Base-by-base conservation (phyloP, 1,139 yeast species). In the Suhomyces terraborum region DNA sequence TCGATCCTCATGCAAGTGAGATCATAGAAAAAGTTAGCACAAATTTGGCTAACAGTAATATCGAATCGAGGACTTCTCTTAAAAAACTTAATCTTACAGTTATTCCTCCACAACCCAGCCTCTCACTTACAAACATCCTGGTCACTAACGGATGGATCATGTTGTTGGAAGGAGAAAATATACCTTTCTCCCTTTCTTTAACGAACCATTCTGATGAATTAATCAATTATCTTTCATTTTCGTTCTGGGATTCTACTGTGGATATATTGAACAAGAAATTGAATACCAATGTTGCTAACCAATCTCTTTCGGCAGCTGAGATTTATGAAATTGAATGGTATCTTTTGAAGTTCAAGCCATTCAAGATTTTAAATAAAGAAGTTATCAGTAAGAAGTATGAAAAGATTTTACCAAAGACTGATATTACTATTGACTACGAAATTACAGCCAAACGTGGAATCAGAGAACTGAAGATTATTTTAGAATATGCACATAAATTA, bases 111-210 rank as follows among this genome's bases (percentile, higher is more conserved):
- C 91, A 87, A 52, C 95, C 95, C 0, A 64, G 73, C 7, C 63
- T 88, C 35, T 72, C 79, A 2, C 58, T 84, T 6, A 64, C 77
- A 1, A 71, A 75, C 31, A 63, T 79, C 6, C 76, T 81, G 56
- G 68, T 85, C 6, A 73, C 77, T 24, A 82, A 82, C 53, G 80
- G 82, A 3, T 82, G 88, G 81, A 55, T 84, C 4, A 83, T 87
- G 88, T 60, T 88, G n/a, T 61, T 88, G 17, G 95, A 88, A 55
- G 96, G 96, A 5, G 95, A 88, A 51, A 66, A 67, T 37, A 71
- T 70, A 40, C 53, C 61, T 4, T 79, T 86, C 43, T 63, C 73
- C 0, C 62, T 87, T 3, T 60, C 66, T 1, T 62, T 88, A 35
- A 73, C 77, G 32, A 88, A 88, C 55, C 71, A 74, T 21, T 80